Base-by-base conservation (phyloP, 208 protist genomes). In the Leishmania braziliensis region DNA sequence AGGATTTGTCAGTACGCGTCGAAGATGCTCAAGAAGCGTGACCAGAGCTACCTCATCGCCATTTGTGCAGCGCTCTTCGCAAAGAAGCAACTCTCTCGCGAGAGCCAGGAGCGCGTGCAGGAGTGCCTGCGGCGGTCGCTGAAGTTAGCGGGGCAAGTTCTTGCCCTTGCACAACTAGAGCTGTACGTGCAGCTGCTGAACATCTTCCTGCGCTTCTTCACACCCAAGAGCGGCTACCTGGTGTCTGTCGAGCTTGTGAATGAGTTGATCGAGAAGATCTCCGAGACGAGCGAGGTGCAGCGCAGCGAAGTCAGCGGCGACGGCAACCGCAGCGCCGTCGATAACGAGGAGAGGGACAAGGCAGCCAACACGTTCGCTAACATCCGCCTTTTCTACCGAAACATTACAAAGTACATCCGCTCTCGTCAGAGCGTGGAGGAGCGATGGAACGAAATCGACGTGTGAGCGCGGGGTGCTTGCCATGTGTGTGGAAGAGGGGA, bases 141-240 rank as follows among this genome's bases (percentile, higher is more conserved):
- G 65, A 98, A 99, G 86, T 91, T 99, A 78, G 95, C 98, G 0
- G 91, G 98, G 58, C 89, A 94, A 62, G 95, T 93, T n/a, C 86
- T 91, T 72, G 56, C 87, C 10, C 72, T 87, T 16, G 88, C 95
- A 62, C 92, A 98, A 77, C 87, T 97, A 14, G 76, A 91, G 10
- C 90, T 99, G 36, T 99, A 99, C 92, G 95, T 99, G 69, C 97
- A 99, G 36, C 96, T 99, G 63, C 89, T 99, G 20, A 98, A 99
- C 82, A 70, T 93, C 10, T 95, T 97, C 72, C 78, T 99, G 2
- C 98, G 97, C 90, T 99, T 98, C 88, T 99, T 95, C 87, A 93
- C 97, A 5, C 75, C 91, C 36, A 84, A 93, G 70, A 93, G 92
- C 75, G 87, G 90, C 29, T 82, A 83, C 46, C 79, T 98, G 18